Base-by-base conservation (phyloP, 768 basidiomycete species). In the Galerina marginata region DNA sequence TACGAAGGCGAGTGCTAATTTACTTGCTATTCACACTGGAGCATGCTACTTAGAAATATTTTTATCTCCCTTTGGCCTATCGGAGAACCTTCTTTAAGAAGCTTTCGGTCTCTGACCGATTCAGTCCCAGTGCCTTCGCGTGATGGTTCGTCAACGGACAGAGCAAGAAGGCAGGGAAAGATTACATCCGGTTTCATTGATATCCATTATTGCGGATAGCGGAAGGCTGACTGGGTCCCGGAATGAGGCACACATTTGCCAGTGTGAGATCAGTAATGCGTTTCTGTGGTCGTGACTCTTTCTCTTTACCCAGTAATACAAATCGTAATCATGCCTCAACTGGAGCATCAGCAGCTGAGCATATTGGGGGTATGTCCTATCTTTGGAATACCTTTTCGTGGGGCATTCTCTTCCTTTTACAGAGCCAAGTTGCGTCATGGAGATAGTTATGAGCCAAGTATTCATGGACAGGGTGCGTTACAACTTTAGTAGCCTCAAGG, bases 201-300 rank as follows among this genome's bases (percentile, higher is more conserved):
- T 69, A 65, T 51, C 62, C 64, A 56, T 58, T 12, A 51, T 33
- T 20, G 62, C 66, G 65, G 68, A 69, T 60, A 54, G 65, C 68
- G 68, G 68, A 64, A 63, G 59, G 43, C 48, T 56, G 49, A 48
- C 50, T 58, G 46, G 59, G 50, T 56, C 46, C 48, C 54, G 57
- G 49, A 51, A 45, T 12, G 46, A n/a, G 39, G 48, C 46, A 25
- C 14, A 40, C 47, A 40, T 6, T 26, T 25, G 26, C 15, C 37
- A n/a, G 33, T 33, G 29, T 47, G 15, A 23, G 29, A 33, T 33
- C 29, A 33, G 7, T 7, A 33, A 7, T 7, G 29, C 29, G 29
- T 33, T 33, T 33, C 7, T 4, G 29, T 33, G 29, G 29, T 33
- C 29, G 7, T 33, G 29, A 33, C 29, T 33, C 29, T 33, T 33